Conservation (phyloP, 257 asterid genomes). For the Salvia rosmarinus region DNA sequence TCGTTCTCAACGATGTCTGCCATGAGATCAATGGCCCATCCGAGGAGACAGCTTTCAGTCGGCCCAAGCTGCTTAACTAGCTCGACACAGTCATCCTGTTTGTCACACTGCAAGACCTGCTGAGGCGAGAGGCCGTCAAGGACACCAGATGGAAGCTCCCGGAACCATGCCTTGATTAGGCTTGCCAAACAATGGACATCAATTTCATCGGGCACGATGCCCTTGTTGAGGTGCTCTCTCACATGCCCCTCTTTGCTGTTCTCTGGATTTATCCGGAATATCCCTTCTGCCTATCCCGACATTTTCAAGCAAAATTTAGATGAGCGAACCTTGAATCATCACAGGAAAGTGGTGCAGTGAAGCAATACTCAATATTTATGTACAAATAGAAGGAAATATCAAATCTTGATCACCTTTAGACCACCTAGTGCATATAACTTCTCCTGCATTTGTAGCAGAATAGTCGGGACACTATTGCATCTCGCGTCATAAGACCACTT, state of each 20-base stretch:
- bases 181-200: conserved; percentile 90
- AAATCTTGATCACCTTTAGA: conserved; percentile 52
- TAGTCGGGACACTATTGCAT: conserved; percentile 86
- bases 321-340: background rate
- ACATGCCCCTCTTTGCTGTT: conserved; percentile 73
- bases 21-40: conserved; percentile 92
- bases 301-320: conserved; percentile 6
- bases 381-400: background rate
- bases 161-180: conserved; percentile 87
- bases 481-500: conserved; percentile 83
- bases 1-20: conserved; percentile 90
- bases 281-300: conserved; percentile 73
- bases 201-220: conserved; percentile 73
- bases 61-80: conserved; percentile 68
- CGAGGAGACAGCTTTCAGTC: conserved; percentile 66
- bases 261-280: conserved; percentile 93
- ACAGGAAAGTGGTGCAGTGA: background rate
- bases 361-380: background rate
- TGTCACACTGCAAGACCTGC: conserved; percentile 64
- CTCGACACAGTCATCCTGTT: conserved; percentile 65
- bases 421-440: conserved; percentile 71
- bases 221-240: conserved; percentile 74
- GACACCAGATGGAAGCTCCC: conserved; percentile 83
- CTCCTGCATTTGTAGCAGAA: conserved; percentile 76
- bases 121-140: conserved; percentile 86